A percentile compares a stretch with the other conserved stretches of the same genome.
phyloP scores from a whole-genome alignment of 805 yeast species.

The Saturnispora silvae region DNA sequence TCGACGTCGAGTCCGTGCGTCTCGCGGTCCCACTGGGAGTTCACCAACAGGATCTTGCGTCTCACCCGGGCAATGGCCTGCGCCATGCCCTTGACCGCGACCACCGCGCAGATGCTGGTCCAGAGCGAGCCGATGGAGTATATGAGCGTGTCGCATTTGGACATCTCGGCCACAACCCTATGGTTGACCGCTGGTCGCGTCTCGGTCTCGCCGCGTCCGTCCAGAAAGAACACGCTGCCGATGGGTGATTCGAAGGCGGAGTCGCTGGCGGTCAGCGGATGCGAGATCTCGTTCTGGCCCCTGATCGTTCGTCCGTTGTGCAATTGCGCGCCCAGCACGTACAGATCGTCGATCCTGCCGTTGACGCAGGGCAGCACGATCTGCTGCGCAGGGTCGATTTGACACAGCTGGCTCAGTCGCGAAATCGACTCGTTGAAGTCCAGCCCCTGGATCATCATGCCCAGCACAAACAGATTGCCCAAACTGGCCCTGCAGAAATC shows the following conservation, averaged over 20 bases:
- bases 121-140: constrained; percentile 82
- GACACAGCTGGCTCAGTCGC: constrained; percentile 38
- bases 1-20: constrained; percentile 56
- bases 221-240: constrained; percentile 62
- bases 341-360: constrained; percentile 58
- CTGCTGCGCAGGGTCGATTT: constrained; percentile 39
- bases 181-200: constrained; percentile 64
- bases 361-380: constrained; percentile 73
- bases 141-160: constrained; percentile 43
- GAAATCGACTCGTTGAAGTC: not conserved
- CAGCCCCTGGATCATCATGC: not conserved
- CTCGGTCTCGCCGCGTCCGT: constrained; percentile 84
- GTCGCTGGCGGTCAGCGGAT: constrained; percentile 37
- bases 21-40: constrained; percentile 73
- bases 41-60: constrained; percentile 53
- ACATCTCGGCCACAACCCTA: constrained; percentile 43
- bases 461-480: not conserved
- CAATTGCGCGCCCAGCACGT: constrained; percentile 73
- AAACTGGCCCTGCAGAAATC: not conserved
- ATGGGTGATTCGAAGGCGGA: constrained; percentile 73
- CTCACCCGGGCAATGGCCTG: constrained; percentile 35
- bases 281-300: constrained; percentile 91
- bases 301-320: constrained; percentile 63
- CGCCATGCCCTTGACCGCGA: constrained; percentile 65
- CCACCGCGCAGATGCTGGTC: constrained; percentile 78